Conservation (phyloP, 2,329 filamentous ascomycete species). For the Davidsoniella neocaledoniae region DNA sequence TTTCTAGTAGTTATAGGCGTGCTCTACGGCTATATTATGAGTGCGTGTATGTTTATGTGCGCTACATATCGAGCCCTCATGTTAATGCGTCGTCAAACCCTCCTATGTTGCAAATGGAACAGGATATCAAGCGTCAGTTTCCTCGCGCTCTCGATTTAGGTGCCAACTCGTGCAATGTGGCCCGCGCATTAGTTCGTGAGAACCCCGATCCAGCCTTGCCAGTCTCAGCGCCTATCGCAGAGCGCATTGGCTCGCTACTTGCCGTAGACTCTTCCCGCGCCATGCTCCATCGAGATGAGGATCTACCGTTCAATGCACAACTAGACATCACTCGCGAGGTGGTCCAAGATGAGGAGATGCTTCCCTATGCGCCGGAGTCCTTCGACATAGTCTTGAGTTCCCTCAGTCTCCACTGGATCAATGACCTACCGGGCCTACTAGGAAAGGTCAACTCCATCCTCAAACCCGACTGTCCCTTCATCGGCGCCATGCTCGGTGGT, state of each 20-base stretch:
- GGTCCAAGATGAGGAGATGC: slow-evolving; percentile 57
- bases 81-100: background rate
- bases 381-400: slow-evolving; percentile 88
- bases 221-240: slow-evolving; percentile 47
- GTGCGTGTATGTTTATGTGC: background rate
- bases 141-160: slow-evolving; percentile 77
- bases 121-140: slow-evolving; percentile 88
- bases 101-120: background rate
- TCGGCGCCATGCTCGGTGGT: slow-evolving; percentile 91
- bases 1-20: too few species aligned
- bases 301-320: slow-evolving; percentile 55
- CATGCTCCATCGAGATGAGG: slow-evolving; percentile 65
- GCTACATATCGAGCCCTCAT: background rate
- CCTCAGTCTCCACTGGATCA: slow-evolving; percentile 90
- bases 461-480: slow-evolving; percentile 80
- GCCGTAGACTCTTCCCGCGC: slow-evolving; percentile 67
- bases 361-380: slow-evolving; percentile 58
- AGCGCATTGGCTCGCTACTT: slow-evolving; percentile 55
- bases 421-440: slow-evolving; percentile 76
- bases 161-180: slow-evolving; percentile 90
- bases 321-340: slow-evolving; percentile 60
- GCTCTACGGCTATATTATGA: background rate
- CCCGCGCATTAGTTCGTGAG: slow-evolving; percentile 56
- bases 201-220: slow-evolving; percentile 46
- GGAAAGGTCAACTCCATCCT: slow-evolving; percentile 72